Evolutionary conservation across 495 filamentous ascomycete genomes (phyloP).

Genomic region (Neurospora tetraspora): DNA sequence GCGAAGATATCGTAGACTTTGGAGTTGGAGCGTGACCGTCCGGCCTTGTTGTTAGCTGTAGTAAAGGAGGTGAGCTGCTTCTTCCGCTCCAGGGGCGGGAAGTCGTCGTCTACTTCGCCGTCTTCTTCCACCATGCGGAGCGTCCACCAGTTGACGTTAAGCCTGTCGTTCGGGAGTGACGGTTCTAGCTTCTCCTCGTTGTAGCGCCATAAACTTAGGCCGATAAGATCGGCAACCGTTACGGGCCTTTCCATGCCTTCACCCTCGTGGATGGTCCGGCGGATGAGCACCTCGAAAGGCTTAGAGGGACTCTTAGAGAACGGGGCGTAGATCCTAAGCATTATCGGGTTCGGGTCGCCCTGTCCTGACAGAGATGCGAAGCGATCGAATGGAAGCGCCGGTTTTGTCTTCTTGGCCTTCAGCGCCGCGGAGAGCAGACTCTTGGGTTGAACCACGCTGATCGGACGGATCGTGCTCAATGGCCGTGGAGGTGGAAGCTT

Average conservation of each 20-base stretch:
- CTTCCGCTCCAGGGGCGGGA: conserved; percentile 73
- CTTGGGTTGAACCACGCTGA: conserved; percentile 72
- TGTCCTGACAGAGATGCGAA: conserved; percentile 83
- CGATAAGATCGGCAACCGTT: conserved; percentile 84
- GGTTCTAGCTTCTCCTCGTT: conserved; percentile 72
- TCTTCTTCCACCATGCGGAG: conserved; percentile 81
- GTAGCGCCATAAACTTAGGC: conserved; percentile 79
- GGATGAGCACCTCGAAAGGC: conserved; percentile 68
- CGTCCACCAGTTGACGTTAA: conserved; percentile 86
- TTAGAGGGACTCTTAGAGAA: conserved; percentile 63
- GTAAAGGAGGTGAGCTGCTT: conserved; percentile 77
- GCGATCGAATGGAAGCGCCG: conserved; percentile 69
- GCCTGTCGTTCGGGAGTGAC: conserved; percentile 51
- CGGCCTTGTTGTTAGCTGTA: conserved; percentile 71
- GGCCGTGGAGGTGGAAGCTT: conserved; percentile 88
- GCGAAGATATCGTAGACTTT: conserved; percentile 92
- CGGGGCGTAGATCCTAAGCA: conserved; percentile 77
- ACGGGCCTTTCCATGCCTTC: conserved; percentile 51
- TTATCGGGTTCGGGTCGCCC: conserved; percentile 71
- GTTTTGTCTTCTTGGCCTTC: conserved; percentile 69
- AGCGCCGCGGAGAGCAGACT: conserved; percentile 60
- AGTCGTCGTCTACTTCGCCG: conserved; percentile 92
- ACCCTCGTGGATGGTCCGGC: conserved; percentile 62
- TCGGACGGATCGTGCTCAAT: conserved; percentile 71
- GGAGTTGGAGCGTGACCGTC: conserved; percentile 61